phyloP scores from a whole-genome alignment of 176 grass and related monocot species.

The Triticum monococcum region DNA sequence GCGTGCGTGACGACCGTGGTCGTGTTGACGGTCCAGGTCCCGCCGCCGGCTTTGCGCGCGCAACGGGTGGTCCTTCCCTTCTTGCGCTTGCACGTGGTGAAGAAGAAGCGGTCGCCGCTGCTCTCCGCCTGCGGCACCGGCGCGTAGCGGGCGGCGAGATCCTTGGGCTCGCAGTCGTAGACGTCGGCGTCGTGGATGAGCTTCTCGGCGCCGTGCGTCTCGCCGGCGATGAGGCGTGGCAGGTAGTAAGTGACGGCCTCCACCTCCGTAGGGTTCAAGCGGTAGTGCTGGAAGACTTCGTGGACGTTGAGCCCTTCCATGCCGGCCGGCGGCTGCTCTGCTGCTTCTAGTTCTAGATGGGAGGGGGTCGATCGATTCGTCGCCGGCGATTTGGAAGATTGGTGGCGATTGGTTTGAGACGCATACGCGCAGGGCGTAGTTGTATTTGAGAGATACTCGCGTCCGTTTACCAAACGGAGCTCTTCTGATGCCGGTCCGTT shows the following conservation, averaged over 20 bases:
- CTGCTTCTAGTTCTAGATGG: not conserved
- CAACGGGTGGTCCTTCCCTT: not conserved
- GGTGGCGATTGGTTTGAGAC: too few relatives aligned
- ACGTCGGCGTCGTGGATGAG: not conserved
- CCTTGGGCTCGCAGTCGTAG: not conserved
- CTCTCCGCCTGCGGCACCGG: not conserved
- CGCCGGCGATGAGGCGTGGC: not conserved
- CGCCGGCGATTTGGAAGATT: too few relatives aligned
- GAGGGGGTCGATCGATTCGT: not conserved
- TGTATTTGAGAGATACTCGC: too few relatives aligned
- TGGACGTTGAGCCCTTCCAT: not conserved
- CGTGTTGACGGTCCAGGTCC: not conserved
- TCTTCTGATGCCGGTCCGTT: too few relatives aligned
- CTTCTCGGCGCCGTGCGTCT: not conserved
- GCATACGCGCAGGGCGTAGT: too few relatives aligned
- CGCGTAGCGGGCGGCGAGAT: not conserved
- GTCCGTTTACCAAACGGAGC: too few relatives aligned
- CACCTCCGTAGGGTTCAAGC: not conserved
- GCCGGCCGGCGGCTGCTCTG: too few relatives aligned
- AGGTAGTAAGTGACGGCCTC: not conserved
- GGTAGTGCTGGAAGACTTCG: not conserved
- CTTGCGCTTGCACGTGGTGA: not conserved
- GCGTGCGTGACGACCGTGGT: not conserved
- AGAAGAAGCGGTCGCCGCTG: constrained; percentile 15
- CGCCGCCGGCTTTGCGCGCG: not conserved